Evolutionary conservation across 1,139 yeast species (phyloP), one percentile per base, ranked within the genome.

Genomic region (Candida frijolesensis): DNA sequence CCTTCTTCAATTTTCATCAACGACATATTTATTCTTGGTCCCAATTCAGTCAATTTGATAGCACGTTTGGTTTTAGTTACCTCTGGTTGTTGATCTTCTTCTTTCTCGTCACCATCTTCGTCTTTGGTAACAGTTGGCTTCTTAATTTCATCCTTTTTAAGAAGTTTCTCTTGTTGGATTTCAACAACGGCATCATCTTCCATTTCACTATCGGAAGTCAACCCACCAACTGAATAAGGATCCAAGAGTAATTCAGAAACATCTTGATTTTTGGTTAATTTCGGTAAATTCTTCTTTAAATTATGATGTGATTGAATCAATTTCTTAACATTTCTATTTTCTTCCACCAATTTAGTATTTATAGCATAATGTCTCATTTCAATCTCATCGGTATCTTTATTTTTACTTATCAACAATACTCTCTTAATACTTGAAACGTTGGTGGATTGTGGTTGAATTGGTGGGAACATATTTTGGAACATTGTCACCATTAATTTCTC

Each of bases 391-490:
- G 90, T 84, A 48, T 78, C 83, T 30, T 79, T 78, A 60, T 86
- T 86, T 62, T 85, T 88, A 65, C 87, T 86, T 53, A 95, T 73
- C 82, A 95, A 80, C 61, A 95, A 74, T 9, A 95, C 98, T 60
- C 99, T 79, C 62, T 84, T 86, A 54, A 95, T 92, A 1, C 87
- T 75, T 41, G 78, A 73, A 30, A 94, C 86, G 57, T 83, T 85
- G 32, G 96, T 89, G 54, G 74, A 72, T 55, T 87, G 87, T 19
- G 97, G 97, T 52, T 86, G 84, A 59, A 95, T 86, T 18, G 99
- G 91, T 5, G 99, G 99, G 66, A 94, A 91, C 83, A 94, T 84
- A 71, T 91, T 91, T 68, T 94, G 99, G 71, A 95, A 90, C 74
- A 92, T 85, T 2, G 98, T 89, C 32, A 96, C 84, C 57, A 92